A percentile compares a stretch with the other conserved stretches of the same genome.
Evolutionary conservation across 768 basidiomycete genomes (phyloP).

Genomic region (Leucosporidium creatinivorum): DNA sequence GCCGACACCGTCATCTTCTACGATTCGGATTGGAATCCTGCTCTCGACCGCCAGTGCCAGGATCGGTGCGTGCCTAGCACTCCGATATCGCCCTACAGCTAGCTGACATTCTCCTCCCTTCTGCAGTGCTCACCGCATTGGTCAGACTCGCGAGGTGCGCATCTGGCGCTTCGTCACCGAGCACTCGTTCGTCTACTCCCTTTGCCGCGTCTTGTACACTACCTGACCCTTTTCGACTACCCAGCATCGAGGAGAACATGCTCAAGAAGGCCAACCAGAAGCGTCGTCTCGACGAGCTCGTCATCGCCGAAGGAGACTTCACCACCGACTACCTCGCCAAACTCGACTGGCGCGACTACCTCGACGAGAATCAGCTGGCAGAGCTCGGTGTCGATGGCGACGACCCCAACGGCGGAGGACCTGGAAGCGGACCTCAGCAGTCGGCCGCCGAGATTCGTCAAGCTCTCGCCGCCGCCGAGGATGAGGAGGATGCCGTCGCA

Average conservation of each 20-base stretch:
- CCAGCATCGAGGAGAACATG: conserved; percentile 91
- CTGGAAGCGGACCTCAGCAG: conserved; percentile 24
- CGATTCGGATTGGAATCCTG: conserved; percentile 47
- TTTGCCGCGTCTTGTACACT: not conserved
- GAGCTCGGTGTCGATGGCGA: conserved; percentile 47
- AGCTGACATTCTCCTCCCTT: not conserved
- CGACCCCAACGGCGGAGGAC: conserved; percentile 18
- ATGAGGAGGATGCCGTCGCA: conserved; percentile 76
- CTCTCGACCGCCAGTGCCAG: conserved; percentile 48
- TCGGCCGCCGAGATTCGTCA: conserved; percentile 46
- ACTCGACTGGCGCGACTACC: conserved; percentile 73
- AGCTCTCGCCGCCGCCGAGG: conserved; percentile 78
- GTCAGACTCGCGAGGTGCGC: conserved; percentile 75
- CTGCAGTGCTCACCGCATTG: conserved; percentile 37
- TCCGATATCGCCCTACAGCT: no score
- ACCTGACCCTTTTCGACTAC: not conserved
- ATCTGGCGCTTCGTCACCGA: conserved; percentile 77
- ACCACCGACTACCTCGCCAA: conserved; percentile 45
- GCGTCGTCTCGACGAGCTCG: conserved; percentile 76
- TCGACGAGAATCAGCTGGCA: conserved; percentile 51
- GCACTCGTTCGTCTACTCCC: conserved; percentile 33
- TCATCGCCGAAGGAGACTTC: conserved; percentile 89
- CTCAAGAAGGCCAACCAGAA: conserved; percentile 97
- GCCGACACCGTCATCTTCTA: conserved; percentile 48
- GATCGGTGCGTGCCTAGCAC: conserved; percentile 37